These are phyloP conservation scores for Tilletia caries DNA, from an alignment of 1,284 basidiomycete species.

Conservation along the genomic window DNA sequence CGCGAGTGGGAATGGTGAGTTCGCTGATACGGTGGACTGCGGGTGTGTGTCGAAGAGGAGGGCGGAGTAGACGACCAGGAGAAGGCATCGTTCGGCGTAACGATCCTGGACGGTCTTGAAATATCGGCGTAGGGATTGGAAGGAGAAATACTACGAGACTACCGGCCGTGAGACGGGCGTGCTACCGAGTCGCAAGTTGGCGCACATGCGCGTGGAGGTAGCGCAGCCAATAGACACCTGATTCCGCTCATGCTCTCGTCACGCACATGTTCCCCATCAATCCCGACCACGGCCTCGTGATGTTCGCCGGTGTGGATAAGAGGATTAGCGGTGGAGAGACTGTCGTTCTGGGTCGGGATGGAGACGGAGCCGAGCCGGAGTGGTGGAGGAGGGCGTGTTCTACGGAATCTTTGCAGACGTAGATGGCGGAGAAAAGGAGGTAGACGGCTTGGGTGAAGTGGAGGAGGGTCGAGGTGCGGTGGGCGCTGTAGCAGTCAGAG, in stretches of 20 bases:
- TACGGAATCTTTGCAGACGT: conserved; percentile 87
- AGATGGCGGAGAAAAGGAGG: conserved; percentile 82
- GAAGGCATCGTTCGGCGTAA: too few species aligned
- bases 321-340: not conserved
- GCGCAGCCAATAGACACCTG: conserved; percentile 32
- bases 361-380: not conserved
- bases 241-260: conserved; percentile 32
- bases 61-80: too few species aligned
- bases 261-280: conserved; percentile 33
- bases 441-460: conserved; percentile 85
- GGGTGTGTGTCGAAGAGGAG: too few species aligned
- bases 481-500: conserved; percentile 66
- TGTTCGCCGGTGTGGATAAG: not conserved
- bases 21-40: too few species aligned
- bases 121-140: too few species aligned
- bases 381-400: conserved; percentile 49
- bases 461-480: conserved; percentile 70
- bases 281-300: conserved; percentile 24
- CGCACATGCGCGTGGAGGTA: conserved; percentile 30
- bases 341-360: not conserved
- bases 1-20: too few species aligned
- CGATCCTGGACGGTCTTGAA: too few species aligned
- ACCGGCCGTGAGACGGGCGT: conserved; percentile 38
- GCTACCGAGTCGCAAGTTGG: conserved; percentile 46
- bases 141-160: too few species aligned